Conservation (phyloP, 352 stramenopile genomes). For the Globisporangium megalacanthum region DNA sequence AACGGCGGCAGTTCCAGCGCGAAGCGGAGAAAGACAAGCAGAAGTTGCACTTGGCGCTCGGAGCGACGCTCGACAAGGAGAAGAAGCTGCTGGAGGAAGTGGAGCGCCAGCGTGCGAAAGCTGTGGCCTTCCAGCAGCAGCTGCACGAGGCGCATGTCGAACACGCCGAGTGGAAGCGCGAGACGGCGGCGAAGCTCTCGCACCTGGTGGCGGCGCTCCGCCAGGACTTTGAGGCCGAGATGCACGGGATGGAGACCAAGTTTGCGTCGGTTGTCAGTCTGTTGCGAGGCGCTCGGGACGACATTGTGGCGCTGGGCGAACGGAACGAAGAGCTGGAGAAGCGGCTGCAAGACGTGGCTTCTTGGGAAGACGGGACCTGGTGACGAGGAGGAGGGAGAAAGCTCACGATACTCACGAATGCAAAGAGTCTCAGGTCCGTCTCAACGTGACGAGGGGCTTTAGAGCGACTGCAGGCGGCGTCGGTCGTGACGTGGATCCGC, state of each 20-base stretch:
- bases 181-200: slow-evolving; percentile 37
- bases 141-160: slow-evolving; percentile 51
- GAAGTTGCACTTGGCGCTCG: slow-evolving; percentile 33
- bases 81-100: slow-evolving; percentile 76
- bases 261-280: slow-evolving; percentile 43
- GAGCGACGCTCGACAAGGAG: slow-evolving; percentile 63
- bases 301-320: slow-evolving; percentile 47
- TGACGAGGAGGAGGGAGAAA: background rate
- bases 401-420: no score
- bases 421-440: background rate
- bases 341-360: slow-evolving; percentile 29
- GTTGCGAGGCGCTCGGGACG: slow-evolving; percentile 51
- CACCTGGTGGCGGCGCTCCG: slow-evolving; percentile 48
- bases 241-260: slow-evolving; percentile 41
- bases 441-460: background rate
- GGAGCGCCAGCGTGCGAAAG: slow-evolving; percentile 43
- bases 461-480: background rate
- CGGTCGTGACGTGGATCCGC: background rate
- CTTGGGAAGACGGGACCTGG: slow-evolving; percentile 30
- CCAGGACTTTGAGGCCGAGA: slow-evolving; percentile 42
- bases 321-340: slow-evolving; percentile 57
- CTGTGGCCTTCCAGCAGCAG: slow-evolving; percentile 51
- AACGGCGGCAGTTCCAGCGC: slow-evolving; percentile 47
- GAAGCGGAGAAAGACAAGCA: slow-evolving; percentile 60
- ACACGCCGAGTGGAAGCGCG: slow-evolving; percentile 46